A percentile compares a stretch with the other conserved stretches of the same genome.
These are phyloP conservation scores for Saccharomycopsis capsularis DNA, from an alignment of 805 yeast species.

Conservation along the genomic window DNA sequence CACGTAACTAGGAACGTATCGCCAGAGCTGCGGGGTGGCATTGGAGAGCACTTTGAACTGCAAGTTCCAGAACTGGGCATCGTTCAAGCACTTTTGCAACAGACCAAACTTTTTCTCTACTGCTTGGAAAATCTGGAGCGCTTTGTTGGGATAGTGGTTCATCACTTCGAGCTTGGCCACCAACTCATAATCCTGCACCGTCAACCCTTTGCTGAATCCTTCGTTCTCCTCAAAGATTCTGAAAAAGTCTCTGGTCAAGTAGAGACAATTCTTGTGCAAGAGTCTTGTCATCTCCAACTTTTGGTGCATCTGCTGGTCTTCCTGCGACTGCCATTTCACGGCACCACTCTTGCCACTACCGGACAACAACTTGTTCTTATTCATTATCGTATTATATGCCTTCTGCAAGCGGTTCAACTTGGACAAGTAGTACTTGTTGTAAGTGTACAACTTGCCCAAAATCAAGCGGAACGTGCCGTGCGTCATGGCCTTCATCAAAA, in stretches of 20 bases:
- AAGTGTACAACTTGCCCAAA: neutral
- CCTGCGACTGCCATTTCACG: neutral
- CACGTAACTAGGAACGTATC: too few relatives aligned
- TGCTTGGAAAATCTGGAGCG: neutral
- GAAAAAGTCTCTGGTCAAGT: conserved; percentile 11
- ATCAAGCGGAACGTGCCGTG: neutral
- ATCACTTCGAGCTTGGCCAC: conserved; percentile 3
- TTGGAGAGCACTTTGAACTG: conserved; percentile 9
- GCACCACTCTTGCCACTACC: neutral
- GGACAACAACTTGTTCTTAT: neutral
- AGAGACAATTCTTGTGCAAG: neutral
- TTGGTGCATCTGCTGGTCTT: neutral
- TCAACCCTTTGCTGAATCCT: neutral
- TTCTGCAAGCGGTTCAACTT: neutral
- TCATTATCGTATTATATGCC: neutral
- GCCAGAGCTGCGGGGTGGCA: conserved; percentile 16
- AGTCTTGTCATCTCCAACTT: neutral
- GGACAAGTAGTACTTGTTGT: neutral
- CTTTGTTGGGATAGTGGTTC: conserved; percentile 6
- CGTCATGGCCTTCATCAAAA: neutral
- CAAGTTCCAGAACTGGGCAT: conserved; percentile 17
- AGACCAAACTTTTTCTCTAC: neutral
- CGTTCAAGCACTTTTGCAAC: neutral
- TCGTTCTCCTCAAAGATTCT: neutral
- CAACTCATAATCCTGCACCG: conserved; percentile 8